phyloP scores from a whole-genome alignment of 1,284 basidiomycete species.

The Pterulicium gracile region DNA sequence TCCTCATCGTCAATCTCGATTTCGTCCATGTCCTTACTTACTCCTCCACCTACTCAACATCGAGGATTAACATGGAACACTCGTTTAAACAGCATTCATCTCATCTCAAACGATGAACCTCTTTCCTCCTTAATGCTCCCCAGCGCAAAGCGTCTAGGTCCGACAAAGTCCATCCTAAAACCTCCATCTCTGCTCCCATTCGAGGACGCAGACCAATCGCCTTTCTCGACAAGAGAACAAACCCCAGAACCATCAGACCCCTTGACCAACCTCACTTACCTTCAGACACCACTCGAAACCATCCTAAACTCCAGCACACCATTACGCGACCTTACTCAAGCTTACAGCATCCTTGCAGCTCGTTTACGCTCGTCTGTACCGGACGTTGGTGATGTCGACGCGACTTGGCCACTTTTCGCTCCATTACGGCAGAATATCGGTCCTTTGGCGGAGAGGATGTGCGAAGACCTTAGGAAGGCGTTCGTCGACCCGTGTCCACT shows the following conservation, averaged over 20 bases:
- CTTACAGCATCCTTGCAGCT: constrained; percentile 56
- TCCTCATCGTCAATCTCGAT: too few relatives aligned
- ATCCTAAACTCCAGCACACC: constrained; percentile 39
- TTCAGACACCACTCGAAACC: constrained; percentile 45
- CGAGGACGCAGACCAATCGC: constrained; percentile 25
- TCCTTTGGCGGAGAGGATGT: constrained; percentile 39
- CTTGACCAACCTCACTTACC: constrained; percentile 49
- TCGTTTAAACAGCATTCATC: not conserved
- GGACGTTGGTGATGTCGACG: constrained; percentile 32
- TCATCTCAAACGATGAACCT: not conserved
- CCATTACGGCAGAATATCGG: constrained; percentile 45
- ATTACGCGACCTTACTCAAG: constrained; percentile 52
- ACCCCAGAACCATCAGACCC: constrained; percentile 66
- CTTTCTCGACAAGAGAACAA: constrained; percentile 40
- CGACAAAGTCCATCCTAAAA: constrained; percentile 57
- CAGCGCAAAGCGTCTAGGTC: constrained; percentile 27
- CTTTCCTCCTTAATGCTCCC: constrained; percentile 8
- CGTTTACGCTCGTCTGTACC: constrained; percentile 43
- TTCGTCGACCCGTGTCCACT: constrained; percentile 41
- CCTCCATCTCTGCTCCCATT: constrained; percentile 23
- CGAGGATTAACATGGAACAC: not conserved
- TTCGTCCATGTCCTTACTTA: not conserved
- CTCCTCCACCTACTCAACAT: not conserved
- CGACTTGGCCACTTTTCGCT: constrained; percentile 59
- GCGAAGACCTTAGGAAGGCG: constrained; percentile 53